Evolutionary conservation across 2,329 filamentous ascomycete genomes (phyloP), one percentile per base, ranked within the genome.

Genomic region (Lasiodiplodia theobromae): DNA sequence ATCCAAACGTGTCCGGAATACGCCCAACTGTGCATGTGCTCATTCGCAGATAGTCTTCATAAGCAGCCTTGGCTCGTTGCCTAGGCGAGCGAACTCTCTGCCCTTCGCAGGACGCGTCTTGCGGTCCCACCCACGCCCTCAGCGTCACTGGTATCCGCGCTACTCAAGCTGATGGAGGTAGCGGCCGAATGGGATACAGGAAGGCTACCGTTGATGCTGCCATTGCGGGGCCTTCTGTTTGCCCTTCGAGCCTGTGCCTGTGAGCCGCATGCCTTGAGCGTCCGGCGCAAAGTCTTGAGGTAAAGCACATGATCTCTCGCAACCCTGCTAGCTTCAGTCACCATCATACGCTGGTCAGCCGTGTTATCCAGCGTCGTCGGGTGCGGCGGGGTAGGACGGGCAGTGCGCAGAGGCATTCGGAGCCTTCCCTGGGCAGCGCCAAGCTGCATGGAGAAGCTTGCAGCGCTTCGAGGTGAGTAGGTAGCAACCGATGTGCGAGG

Each of bases 311-410:
- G 67, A 18, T 69, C 62, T 25, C 54, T 54, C 12, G 60, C 67
- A 7, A 28, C 54, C 21, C 54, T 53, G 23, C 40, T 66, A 18
- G 38, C 60, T 56, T 80, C 78, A 7, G 71, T 70, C 21, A 72
- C 70, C 52, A 79, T 60, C 4, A 77, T 25, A 5, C 71, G 67
- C 8, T 72, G 69, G 68, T 77, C 73, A 8, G 74, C 74, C n/a
- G 73, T 71, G 58, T 79, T 77, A 6, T 68, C 69, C 12, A 80
- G 69, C 10, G 74, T 72, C 14, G 72, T 71, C 10, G 75, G 73
- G 47, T 77, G 73, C 18, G 77, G 77, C 16, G 74, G 72, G 2
- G 71, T 67, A 6, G 74, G 69, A 56, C 66, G 66, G 4, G 68
- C 65, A 12, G 77, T 64, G 10, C 58, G 77, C 34, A 79, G 77